Percentiles rank a stretch among this genome's conserved stretches.
phyloP scores from a whole-genome alignment of 202 grass and related monocot species.

The Cymbopogon flexuosus region DNA sequence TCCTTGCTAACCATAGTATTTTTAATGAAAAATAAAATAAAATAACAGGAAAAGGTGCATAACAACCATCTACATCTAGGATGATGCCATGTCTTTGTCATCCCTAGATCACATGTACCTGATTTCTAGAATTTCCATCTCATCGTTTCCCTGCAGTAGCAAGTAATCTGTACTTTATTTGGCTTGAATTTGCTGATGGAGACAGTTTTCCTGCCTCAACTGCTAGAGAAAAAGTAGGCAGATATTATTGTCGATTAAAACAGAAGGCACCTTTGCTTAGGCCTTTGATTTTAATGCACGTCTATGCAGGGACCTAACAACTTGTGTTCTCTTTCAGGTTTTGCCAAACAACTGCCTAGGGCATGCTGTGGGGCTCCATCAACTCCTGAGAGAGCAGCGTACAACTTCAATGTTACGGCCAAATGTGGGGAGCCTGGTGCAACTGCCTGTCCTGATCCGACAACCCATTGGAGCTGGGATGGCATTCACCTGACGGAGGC shows the following conservation, averaged over 20 bases:
- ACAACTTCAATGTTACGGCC: constrained; percentile 86
- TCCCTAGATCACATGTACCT: constrained; percentile 23
- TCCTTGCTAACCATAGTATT: constrained; percentile 1
- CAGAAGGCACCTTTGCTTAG: constrained; percentile 14
- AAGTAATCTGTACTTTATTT: constrained; percentile 15
- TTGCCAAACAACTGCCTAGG: constrained; percentile 59
- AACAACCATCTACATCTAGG: constrained; percentile 3
- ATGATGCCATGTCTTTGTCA: background rate
- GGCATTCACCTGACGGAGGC: constrained; percentile 91
- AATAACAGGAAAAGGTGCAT: background rate
- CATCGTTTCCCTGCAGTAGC: background rate
- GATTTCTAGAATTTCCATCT: constrained; percentile 25
- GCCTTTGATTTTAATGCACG: constrained; percentile 5
- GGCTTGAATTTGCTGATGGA: constrained; percentile 6
- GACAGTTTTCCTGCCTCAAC: constrained; percentile 23
- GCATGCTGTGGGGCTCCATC: constrained; percentile 81
- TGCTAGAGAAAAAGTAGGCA: background rate
- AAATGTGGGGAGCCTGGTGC: constrained; percentile 75
- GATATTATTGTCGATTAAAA: constrained; percentile 26
- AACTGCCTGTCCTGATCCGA: constrained; percentile 56
- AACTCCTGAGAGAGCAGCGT: constrained; percentile 46
- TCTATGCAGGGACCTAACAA: constrained; percentile 17
- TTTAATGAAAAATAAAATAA: background rate
- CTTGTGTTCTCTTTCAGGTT: constrained; percentile 48
- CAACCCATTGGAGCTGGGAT: constrained; percentile 87